Percentiles rank a stretch among this genome's conserved stretches.
These are phyloP conservation scores for Trichoderma atrobrunneum DNA, from an alignment of 2,329 filamentous ascomycete genomes.

Conservation along the genomic window DNA sequence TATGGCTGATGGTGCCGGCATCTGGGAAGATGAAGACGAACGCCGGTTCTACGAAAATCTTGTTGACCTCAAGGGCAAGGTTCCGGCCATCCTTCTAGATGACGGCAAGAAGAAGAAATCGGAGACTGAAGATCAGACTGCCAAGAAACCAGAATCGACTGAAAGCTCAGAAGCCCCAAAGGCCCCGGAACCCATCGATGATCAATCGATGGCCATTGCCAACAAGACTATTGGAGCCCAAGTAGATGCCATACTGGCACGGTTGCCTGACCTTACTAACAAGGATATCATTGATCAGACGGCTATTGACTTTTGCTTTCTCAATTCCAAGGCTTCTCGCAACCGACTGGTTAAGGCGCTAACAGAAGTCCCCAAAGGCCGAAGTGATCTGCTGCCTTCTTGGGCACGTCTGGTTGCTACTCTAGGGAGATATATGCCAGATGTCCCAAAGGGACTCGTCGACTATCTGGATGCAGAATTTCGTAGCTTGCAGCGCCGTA, in stretches of 20 bases:
- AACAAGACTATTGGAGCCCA: constrained; percentile 98
- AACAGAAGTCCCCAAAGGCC: constrained; percentile 91
- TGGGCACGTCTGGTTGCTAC: constrained; percentile 94
- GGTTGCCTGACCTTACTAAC: constrained; percentile 85
- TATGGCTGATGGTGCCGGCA: constrained; percentile 85
- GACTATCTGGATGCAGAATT: constrained; percentile 95
- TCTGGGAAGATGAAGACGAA: constrained; percentile 99
- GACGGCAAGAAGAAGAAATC: constrained; percentile 82
- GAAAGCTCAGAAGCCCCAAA: constrained; percentile 53
- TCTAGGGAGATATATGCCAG: constrained; percentile 87
- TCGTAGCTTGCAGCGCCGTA: constrained; percentile 90
- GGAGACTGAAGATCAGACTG: constrained; percentile 77
- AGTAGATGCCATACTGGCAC: constrained; percentile 83
- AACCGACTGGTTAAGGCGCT: constrained; percentile 91
- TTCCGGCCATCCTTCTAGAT: constrained; percentile 88
- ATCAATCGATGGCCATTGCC: constrained; percentile 88
- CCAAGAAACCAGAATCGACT: constrained; percentile 64
- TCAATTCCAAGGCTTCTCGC: constrained; percentile 96
- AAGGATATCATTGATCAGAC: constrained; percentile 91
- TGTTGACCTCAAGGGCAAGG: constrained; percentile 91
- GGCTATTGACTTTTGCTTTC: constrained; percentile 94
- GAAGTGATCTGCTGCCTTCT: constrained; percentile 82
- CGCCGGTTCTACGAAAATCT: constrained; percentile 97
- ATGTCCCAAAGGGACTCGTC: constrained; percentile 88
- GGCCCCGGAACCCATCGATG: constrained; percentile 59